These are phyloP conservation scores for Syzygium jambos DNA, from an alignment of 345 rosid genomes.

Conservation along the genomic window DNA sequence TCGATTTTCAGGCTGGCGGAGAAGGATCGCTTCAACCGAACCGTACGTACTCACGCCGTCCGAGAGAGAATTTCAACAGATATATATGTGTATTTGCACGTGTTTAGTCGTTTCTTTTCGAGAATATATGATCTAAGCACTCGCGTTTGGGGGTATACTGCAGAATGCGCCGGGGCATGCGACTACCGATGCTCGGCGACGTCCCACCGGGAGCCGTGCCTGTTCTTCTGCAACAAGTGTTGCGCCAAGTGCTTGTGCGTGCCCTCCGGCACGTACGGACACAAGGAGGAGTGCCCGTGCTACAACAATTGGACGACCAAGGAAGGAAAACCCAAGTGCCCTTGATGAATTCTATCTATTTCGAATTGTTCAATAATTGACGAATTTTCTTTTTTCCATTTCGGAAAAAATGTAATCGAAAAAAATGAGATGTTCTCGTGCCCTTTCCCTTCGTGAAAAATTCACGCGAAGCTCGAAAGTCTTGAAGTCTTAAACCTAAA, in stretches of 20 bases:
- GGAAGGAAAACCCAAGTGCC: constrained; percentile 5
- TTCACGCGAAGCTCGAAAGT: too few relatives aligned
- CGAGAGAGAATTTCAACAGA: not conserved
- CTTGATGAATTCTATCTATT: not conserved
- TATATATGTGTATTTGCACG: not conserved
- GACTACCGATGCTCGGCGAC: not conserved
- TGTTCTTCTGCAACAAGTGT: constrained; percentile 3
- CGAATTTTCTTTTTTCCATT: not conserved
- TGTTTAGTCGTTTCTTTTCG: not conserved
- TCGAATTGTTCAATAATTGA: not conserved
- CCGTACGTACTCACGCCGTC: not conserved
- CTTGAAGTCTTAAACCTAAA: too few relatives aligned
- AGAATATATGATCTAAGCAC: not conserved
- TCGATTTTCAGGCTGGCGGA: not conserved
- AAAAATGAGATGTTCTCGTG: not conserved
- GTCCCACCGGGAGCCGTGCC: not conserved
- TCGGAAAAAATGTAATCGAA: too few relatives aligned
- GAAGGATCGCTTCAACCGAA: constrained; percentile 1
- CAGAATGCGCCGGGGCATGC: constrained; percentile 1
- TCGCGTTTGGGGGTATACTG: not conserved
- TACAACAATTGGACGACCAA: constrained; percentile 9
- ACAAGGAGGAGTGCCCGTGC: constrained; percentile 10
- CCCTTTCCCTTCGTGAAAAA: fast-evolving
- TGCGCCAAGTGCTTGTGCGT: constrained; percentile 2
- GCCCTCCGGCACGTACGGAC: constrained; percentile 6